phyloP scores from a whole-genome alignment of 176 grass and related monocot genomes.

The Oryza officinalis region DNA sequence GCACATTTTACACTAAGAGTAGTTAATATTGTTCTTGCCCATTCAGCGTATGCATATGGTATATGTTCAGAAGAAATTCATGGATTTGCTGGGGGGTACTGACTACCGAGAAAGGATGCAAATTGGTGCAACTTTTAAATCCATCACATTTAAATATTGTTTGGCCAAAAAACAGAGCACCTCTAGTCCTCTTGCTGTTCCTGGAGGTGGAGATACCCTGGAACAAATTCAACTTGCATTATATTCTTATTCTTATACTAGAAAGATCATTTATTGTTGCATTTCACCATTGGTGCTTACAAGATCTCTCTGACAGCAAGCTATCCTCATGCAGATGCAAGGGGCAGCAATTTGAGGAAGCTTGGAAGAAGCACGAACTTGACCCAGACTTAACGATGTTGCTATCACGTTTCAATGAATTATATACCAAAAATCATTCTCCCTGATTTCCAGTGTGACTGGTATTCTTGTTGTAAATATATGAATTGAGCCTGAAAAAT shows the following conservation, averaged over 20 bases:
- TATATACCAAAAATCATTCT: slow-evolving; percentile 21
- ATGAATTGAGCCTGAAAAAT: neutral
- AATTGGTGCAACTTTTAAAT: neutral
- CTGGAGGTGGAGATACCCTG: neutral
- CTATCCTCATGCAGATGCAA: slow-evolving; percentile 60
- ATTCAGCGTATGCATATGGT: neutral
- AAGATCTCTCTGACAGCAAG: neutral
- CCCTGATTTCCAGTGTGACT: slow-evolving; percentile 23
- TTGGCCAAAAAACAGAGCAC: neutral
- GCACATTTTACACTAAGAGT: neutral
- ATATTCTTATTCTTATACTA: neutral
- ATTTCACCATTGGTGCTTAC: neutral
- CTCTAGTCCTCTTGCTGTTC: neutral
- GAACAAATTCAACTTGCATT: neutral
- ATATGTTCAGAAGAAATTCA: neutral
- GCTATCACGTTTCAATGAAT: slow-evolving; percentile 52
- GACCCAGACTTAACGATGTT: slow-evolving; percentile 71
- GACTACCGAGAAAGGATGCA: neutral
- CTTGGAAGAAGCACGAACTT: slow-evolving; percentile 82
- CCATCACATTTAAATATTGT: neutral
- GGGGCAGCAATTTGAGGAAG: slow-evolving; percentile 67
- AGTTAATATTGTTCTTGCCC: neutral
- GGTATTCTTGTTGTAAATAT: slow-evolving; percentile 31
- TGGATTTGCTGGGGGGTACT: neutral
- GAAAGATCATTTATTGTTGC: neutral